phyloP scores from a whole-genome alignment of 1,284 basidiomycete species.

The Sphaerobolus stellatus region DNA sequence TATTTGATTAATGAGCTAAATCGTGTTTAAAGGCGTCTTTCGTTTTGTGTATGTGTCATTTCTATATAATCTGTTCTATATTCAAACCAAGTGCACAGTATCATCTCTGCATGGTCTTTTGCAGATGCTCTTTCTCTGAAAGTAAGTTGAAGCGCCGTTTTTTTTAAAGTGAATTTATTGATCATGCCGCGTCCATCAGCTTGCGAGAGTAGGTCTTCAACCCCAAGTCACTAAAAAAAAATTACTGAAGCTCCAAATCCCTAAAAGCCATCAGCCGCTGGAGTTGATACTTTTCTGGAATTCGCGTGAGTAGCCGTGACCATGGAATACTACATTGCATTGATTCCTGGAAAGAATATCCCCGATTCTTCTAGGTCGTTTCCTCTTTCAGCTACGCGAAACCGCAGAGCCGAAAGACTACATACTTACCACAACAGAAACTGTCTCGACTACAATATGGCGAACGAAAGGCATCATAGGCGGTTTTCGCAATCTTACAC shows the following conservation, averaged over 20 bases:
- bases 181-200: not conserved
- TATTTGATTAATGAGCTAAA: not conserved
- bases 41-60: not conserved
- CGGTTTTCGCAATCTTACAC: not conserved
- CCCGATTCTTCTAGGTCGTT: not conserved
- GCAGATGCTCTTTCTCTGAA: not conserved
- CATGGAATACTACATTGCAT: not conserved
- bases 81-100: not conserved
- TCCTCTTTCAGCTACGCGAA: not conserved
- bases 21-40: not conserved
- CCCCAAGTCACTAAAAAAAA: not conserved
- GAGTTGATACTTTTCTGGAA: not conserved
- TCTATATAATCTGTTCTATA: not conserved
- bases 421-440: not conserved
- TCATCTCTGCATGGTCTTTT: not conserved
- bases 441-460: too few relatives aligned
- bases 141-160: not conserved
- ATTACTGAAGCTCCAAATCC: not conserved
- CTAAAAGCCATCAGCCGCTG: not conserved
- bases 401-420: not conserved
- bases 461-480: too few relatives aligned
- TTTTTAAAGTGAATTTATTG: not conserved
- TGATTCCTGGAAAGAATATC: not conserved
- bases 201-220: not conserved
- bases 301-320: not conserved